Percentiles rank a stretch among this genome's conserved stretches.
phyloP scores from a whole-genome alignment of 106 monocot species.

The Platanthera zijinensis region DNA sequence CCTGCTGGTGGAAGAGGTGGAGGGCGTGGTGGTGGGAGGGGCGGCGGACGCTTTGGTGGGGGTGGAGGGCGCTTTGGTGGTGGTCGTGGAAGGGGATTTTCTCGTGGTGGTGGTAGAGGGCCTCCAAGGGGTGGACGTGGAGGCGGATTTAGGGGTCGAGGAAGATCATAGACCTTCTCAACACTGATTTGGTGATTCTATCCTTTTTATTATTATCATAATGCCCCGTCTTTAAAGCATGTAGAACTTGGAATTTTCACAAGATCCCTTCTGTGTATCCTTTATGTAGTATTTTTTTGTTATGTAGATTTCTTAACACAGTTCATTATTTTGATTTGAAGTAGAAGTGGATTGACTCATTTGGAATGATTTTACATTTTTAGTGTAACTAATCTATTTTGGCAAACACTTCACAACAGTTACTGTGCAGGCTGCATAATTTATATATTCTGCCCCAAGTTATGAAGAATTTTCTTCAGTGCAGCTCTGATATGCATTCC shows the following conservation, averaged over 20 bases:
- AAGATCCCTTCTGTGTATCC: not conserved
- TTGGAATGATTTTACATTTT: too few relatives aligned
- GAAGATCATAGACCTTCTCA: constrained; percentile 28
- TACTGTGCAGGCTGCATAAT: too few relatives aligned
- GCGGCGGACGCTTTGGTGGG: constrained; percentile 22
- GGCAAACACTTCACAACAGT: too few relatives aligned
- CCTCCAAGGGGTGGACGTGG: constrained; percentile 41
- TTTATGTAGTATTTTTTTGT: not conserved
- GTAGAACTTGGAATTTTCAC: not conserved
- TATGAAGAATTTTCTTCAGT: too few relatives aligned
- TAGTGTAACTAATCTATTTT: too few relatives aligned
- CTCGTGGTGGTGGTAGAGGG: constrained; percentile 29
- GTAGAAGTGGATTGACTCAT: too few relatives aligned
- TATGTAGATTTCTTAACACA: not conserved
- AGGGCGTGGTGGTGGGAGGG: constrained; percentile 41
- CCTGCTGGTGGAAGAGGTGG: constrained; percentile 33
- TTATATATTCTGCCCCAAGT: too few relatives aligned
- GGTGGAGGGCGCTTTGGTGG: constrained; percentile 41
- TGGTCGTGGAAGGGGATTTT: constrained; percentile 43
- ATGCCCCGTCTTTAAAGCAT: not conserved
- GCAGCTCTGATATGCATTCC: too few relatives aligned
- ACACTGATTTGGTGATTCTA: not conserved
- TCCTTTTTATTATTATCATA: not conserved
- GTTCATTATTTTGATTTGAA: too few relatives aligned
- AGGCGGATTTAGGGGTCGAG: constrained; percentile 54